Conservation (phyloP, 1,284 basidiomycete genomes). For the Leccinum solheimii region DNA sequence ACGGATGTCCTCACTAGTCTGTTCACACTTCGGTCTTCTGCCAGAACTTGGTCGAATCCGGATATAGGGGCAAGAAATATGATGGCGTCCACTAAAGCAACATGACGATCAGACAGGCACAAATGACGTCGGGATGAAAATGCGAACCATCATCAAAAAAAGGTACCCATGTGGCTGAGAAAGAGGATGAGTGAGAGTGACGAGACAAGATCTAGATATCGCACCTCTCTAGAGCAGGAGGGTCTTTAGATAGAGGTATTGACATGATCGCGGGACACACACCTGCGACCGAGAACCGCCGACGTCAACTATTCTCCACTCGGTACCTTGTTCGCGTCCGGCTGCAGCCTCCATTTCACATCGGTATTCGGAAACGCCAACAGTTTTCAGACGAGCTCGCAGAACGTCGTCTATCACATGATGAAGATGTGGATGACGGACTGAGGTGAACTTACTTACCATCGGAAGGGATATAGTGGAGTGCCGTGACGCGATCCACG, state of each 20-base stretch:
- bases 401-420: slow-evolving; percentile 62
- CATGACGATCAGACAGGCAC: slow-evolving; percentile 3
- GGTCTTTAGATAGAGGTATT: slow-evolving; percentile 12
- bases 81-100: slow-evolving; percentile 61
- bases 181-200: slow-evolving; percentile 9
- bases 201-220: slow-evolving; percentile 3
- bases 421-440: slow-evolving; percentile 9
- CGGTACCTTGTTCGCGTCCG: slow-evolving; percentile 67
- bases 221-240: slow-evolving; percentile 26
- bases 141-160: slow-evolving; percentile 70
- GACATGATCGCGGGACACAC: slow-evolving; percentile 27
- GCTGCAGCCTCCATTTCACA: slow-evolving; percentile 74
- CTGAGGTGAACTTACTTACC: slow-evolving; percentile 39
- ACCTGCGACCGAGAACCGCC: slow-evolving; percentile 76
- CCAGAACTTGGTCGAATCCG: slow-evolving; percentile 73
- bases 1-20: slow-evolving; percentile 52
- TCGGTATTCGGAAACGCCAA: slow-evolving; percentile 74
- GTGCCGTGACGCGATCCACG: slow-evolving; percentile 61
- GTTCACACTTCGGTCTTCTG: slow-evolving; percentile 70
- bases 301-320: slow-evolving; percentile 80
- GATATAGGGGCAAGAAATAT: slow-evolving; percentile 82
- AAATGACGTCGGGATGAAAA: slow-evolving; percentile 3
- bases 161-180: slow-evolving; percentile 63
- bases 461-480: slow-evolving; percentile 66
- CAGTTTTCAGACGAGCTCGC: slow-evolving; percentile 71